Percentiles rank a stretch among this genome's conserved stretches.
These are phyloP conservation scores for Russula brevipes DNA, from an alignment of 768 basidiomycete genomes.

Conservation along the genomic window DNA sequence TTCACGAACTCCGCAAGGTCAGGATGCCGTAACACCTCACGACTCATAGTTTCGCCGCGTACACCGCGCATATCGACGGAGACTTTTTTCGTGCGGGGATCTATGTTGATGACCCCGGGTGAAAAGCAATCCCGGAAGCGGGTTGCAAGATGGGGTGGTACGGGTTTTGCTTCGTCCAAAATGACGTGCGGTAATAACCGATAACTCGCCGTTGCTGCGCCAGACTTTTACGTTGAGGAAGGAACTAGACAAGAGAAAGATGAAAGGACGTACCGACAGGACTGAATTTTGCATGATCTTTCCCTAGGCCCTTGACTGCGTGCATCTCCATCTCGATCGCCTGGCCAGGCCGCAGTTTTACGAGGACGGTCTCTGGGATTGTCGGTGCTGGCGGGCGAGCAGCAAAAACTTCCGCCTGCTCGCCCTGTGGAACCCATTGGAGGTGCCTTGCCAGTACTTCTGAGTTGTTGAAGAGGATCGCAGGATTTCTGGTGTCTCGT, in stretches of 20 bases:
- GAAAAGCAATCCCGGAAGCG: constrained; percentile 90
- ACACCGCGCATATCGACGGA: constrained; percentile 60
- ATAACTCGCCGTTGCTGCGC: constrained; percentile 87
- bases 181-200: constrained; percentile 82
- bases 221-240: neutral
- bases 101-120: constrained; percentile 66
- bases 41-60: constrained; percentile 81
- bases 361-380: constrained; percentile 79
- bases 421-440: constrained; percentile 76
- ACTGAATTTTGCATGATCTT: constrained; percentile 94
- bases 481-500: constrained; percentile 35
- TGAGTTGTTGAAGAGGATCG: constrained; percentile 59
- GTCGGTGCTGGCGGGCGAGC: constrained; percentile 54
- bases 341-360: constrained; percentile 91
- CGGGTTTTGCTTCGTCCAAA: constrained; percentile 62
- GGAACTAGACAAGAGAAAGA: neutral
- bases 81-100: constrained; percentile 52
- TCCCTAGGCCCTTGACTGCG: constrained; percentile 87
- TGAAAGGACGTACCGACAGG: constrained; percentile 67
- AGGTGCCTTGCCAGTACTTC: constrained; percentile 65
- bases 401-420: constrained; percentile 61
- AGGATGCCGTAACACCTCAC: constrained; percentile 88
- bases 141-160: constrained; percentile 68
- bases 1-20: constrained; percentile 84
- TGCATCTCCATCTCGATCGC: constrained; percentile 79